Percentiles rank a stretch among this genome's conserved stretches.
Evolutionary conservation across 2,329 filamentous ascomycete species (phyloP).

Genomic region (Neoarthrinium moseri): DNA sequence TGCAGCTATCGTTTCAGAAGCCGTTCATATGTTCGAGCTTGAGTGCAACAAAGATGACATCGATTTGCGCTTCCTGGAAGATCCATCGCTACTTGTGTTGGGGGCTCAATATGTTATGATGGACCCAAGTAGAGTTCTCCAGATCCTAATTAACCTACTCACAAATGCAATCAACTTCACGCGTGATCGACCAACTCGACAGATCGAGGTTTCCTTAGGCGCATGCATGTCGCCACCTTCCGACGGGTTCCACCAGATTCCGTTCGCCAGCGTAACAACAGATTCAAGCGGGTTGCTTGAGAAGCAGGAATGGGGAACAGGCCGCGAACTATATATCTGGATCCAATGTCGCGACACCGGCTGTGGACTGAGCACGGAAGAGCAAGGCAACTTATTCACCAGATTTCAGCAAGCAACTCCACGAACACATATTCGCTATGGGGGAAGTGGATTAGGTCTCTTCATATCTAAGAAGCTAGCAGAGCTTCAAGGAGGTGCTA

Average conservation of each 20-base stretch:
- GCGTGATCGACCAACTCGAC: constrained; percentile 55
- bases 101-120: constrained; percentile 70
- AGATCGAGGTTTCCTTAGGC: constrained; percentile 63
- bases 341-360: constrained; percentile 73
- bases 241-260: constrained; percentile 37
- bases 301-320: constrained; percentile 66
- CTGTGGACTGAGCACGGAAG: constrained; percentile 61
- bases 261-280: constrained; percentile 43
- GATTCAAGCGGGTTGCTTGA: constrained; percentile 44
- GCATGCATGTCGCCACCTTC: constrained; percentile 54
- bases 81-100: constrained; percentile 63
- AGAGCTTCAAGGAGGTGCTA: constrained; percentile 75
- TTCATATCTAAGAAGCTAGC: constrained; percentile 77
- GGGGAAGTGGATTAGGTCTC: constrained; percentile 68
- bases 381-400: constrained; percentile 65
- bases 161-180: constrained; percentile 67
- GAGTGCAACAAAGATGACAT: constrained; percentile 73
- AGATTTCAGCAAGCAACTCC: constrained; percentile 68
- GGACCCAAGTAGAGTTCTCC: constrained; percentile 73
- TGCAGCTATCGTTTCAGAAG: constrained; percentile 63
- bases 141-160: constrained; percentile 75
- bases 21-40: constrained; percentile 76
- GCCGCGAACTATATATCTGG: constrained; percentile 69
- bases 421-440: constrained; percentile 70
- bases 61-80: constrained; percentile 65